Evolutionary conservation across 768 basidiomycete genomes (phyloP), one percentile per base, ranked within the genome.

Genomic region (Plicaturopsis crispa): DNA sequence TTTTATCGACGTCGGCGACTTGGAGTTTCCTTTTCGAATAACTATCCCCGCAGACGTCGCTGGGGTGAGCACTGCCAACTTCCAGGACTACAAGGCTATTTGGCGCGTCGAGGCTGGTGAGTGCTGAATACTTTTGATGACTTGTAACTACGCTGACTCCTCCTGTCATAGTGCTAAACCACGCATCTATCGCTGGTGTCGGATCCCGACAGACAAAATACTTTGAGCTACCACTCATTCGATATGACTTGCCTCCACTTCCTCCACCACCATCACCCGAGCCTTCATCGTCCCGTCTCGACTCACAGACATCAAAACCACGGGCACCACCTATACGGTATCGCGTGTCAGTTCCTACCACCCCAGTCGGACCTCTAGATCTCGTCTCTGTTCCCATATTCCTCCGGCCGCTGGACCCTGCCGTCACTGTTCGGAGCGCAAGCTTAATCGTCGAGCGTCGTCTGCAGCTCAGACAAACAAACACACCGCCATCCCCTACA

Each of bases 31-130:
- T 2, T 91, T 88, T 57, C 75, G 75, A 35, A 67, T 91, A 50
- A 68, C 71, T 33, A 43, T 91, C 19, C 88, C 88, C 19, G 54
- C 71, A 40, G 66, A 70, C 44, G 69, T 73, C 36, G 59, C 69
- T 12, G 83, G 83, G 28, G 80, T 77, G 49, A 82, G 80, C 55
- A 78, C 80, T 34, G 72, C 80, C 11, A 68, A 76, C 43, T 86
- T 79, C 50, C 82, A 82, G 48, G 82, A 80, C 49, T 91, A 87
- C 57, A 71, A 80, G 31, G 78, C 84, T 52, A 74, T 74, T 53
- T 91, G 88, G 88, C 70, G 85, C 38, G 67, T 91, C 40, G 88
- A 91, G 64, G 87, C 87, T 45, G 72, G 86, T 79, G 46, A 46
- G 78, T 68, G 44, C 36, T 38, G n/a, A 38, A 20, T 38, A 13